Evolutionary conservation across 306 rosid genomes (phyloP).

Genomic region (Glycine latifolia): DNA sequence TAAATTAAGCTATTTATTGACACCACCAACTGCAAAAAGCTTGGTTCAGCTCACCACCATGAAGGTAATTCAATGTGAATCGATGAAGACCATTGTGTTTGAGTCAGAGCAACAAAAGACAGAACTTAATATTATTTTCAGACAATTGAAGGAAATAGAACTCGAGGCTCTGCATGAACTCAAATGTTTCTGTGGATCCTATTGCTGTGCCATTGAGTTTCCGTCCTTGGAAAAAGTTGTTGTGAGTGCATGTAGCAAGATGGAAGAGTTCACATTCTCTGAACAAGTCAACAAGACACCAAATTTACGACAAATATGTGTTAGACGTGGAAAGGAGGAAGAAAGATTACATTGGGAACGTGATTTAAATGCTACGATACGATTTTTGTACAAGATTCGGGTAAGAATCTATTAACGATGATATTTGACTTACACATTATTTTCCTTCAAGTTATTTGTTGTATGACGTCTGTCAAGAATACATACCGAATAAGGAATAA

Average conservation of each 20-base stretch:
- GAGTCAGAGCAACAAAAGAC: background rate
- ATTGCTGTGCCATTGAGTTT: background rate
- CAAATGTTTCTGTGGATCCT: background rate
- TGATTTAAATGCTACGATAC: background rate
- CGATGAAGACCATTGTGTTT: constrained; percentile 34
- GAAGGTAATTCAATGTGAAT: background rate
- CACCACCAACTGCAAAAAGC: constrained; percentile 33
- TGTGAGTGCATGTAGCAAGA: background rate
- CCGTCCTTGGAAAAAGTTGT: background rate
- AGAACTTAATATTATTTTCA: background rate
- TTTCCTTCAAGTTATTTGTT: no score
- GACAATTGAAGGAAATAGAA: constrained; percentile 3
- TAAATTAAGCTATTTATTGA: background rate
- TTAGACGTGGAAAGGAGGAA: background rate
- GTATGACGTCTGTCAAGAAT: no score
- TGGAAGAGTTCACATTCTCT: background rate
- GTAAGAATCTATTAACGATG: no score
- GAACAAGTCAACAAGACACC: background rate
- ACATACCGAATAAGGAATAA: no score
- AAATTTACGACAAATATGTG: background rate
- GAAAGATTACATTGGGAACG: background rate
- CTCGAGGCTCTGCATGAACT: background rate
- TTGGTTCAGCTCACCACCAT: constrained; percentile 33
- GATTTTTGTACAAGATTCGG: no score
- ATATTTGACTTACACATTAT: no score